Conservation (phyloP, 495 filamentous ascomycete genomes). For the Tuber aestivum region DNA sequence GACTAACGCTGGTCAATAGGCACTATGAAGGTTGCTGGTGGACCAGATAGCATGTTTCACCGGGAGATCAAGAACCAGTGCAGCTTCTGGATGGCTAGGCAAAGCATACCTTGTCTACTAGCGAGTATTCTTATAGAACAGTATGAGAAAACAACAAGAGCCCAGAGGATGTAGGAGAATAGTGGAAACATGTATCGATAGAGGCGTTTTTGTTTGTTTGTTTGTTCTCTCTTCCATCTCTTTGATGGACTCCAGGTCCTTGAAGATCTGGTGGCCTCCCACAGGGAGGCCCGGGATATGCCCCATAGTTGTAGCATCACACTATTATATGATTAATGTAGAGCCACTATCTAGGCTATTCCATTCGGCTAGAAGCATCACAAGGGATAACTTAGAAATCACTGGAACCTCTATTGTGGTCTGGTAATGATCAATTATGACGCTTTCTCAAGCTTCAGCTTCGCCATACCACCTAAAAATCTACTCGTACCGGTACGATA, state of each 20-base stretch:
- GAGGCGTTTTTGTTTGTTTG: neutral
- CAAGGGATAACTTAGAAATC: neutral
- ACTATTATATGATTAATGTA: neutral
- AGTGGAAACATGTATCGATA: neutral
- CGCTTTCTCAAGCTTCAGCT: neutral
- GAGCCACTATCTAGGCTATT: neutral
- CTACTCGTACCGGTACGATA: no score
- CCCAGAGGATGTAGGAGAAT: conserved; percentile 30
- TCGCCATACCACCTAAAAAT: neutral
- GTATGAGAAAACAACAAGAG: conserved; percentile 70
- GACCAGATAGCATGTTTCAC: conserved; percentile 78
- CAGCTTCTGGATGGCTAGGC: conserved; percentile 87
- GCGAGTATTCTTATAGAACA: conserved; percentile 49
- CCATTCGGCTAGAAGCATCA: neutral
- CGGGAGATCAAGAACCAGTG: conserved; percentile 73
- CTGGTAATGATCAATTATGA: neutral
- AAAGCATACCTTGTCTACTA: conserved; percentile 86
- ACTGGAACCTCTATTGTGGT: neutral
- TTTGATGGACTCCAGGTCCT: neutral
- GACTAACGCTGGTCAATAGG: conserved; percentile 45
- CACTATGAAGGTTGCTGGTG: conserved; percentile 94
- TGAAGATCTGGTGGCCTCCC: neutral
- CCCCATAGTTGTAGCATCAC: neutral
- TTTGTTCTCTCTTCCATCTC: neutral
- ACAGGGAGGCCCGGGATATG: neutral